Conservation (phyloP, 2,329 filamentous ascomycete genomes). For the Phaeoacremonium minimum region DNA sequence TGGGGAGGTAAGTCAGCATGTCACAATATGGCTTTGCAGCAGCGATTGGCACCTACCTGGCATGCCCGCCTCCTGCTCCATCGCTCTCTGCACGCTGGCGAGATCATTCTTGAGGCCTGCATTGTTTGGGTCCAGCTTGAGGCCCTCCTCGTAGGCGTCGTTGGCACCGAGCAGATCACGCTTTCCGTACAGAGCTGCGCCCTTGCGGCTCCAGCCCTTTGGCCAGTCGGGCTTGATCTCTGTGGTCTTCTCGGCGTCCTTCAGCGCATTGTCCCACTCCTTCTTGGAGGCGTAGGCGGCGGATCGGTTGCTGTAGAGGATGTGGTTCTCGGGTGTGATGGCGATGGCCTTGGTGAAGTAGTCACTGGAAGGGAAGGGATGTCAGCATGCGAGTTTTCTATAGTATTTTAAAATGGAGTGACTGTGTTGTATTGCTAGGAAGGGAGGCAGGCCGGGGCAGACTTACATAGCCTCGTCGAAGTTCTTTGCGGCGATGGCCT, state of each 20-base stretch:
- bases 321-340: slow-evolving; percentile 79
- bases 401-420: no score
- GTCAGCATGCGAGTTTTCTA: slow-evolving; percentile 3
- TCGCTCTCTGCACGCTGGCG: slow-evolving; percentile 79
- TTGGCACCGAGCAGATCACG: slow-evolving; percentile 81
- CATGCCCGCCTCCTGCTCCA: slow-evolving; percentile 63
- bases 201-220: slow-evolving; percentile 93
- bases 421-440: no score
- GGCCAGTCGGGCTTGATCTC: slow-evolving; percentile 97
- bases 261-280: slow-evolving; percentile 78
- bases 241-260: slow-evolving; percentile 89
- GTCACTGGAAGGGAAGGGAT: slow-evolving; percentile 51
- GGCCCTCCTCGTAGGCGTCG: slow-evolving; percentile 90
- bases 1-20: no score
- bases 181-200: slow-evolving; percentile 81
- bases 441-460: slow-evolving; percentile 1
- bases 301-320: slow-evolving; percentile 96
- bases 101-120: slow-evolving; percentile 88
- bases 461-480: slow-evolving; percentile 93
- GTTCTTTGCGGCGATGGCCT: slow-evolving; percentile 96
- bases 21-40: no score
- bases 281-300: slow-evolving; percentile 83
- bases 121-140: slow-evolving; percentile 88
- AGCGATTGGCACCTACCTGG: no score
- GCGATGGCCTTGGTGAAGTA: slow-evolving; percentile 94